Evolutionary conservation across 2,329 filamentous ascomycete genomes (phyloP).

Genomic region (Alternaria arborescens): DNA sequence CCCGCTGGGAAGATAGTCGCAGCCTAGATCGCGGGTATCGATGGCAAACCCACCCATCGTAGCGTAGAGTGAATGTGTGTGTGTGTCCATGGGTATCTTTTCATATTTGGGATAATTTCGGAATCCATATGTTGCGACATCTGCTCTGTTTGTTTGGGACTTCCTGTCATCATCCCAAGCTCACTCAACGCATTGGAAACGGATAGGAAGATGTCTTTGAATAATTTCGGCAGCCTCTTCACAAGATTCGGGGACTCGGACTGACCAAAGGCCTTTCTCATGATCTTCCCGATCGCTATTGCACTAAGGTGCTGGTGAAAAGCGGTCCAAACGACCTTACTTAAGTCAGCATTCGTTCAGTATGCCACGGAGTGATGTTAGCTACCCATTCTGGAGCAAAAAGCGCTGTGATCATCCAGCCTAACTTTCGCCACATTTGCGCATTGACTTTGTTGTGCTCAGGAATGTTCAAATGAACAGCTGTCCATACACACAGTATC

Average conservation of each 20-base stretch:
- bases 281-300: accelerated
- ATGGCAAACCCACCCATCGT: background rate
- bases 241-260: background rate
- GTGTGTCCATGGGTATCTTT: background rate
- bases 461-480: background rate
- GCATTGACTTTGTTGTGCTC: no score
- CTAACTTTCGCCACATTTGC: background rate
- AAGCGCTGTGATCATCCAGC: background rate
- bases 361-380: accelerated
- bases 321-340: background rate
- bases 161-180: background rate
- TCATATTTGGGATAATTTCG: accelerated
- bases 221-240: accelerated
- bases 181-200: background rate
- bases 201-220: background rate
- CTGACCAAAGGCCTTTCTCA: background rate
- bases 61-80: background rate
- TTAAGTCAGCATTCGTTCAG: background rate
- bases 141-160: background rate
- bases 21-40: no score
- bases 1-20: no score
- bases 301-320: accelerated
- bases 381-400: background rate
- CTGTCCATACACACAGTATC: background rate
- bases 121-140: background rate